Conservation (phyloP, 805 yeast species). For the Komagataella ulmi region DNA sequence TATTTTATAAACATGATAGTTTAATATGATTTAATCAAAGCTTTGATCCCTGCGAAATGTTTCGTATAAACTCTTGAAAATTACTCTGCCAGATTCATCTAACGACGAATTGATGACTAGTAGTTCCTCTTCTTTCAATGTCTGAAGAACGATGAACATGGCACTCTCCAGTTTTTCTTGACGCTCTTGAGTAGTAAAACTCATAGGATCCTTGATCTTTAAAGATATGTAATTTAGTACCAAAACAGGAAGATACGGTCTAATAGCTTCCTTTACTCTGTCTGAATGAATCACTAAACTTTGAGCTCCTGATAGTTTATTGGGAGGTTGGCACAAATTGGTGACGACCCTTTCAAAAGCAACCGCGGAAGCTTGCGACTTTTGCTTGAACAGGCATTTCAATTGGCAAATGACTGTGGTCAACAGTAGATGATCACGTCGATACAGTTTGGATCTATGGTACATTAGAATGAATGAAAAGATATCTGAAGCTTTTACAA, state of each 20-base stretch:
- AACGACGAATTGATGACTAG: constrained; percentile 46
- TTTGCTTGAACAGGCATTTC: constrained; percentile 23
- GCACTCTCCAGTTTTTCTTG: constrained; percentile 35
- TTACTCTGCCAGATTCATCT: constrained; percentile 57
- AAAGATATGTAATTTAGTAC: constrained; percentile 42
- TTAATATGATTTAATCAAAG: background rate
- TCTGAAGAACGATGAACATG: constrained; percentile 51
- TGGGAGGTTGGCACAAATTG: constrained; percentile 64
- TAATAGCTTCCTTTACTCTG: constrained; percentile 42
- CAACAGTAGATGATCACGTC: constrained; percentile 60
- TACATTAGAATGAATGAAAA: constrained; percentile 48
- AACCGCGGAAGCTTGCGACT: constrained; percentile 1
- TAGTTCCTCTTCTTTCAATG: constrained; percentile 55
- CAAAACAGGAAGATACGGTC: constrained; percentile 50
- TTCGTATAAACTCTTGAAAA: constrained; percentile 52
- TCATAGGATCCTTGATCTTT: constrained; percentile 17
- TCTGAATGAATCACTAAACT: constrained; percentile 38
- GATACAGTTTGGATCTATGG: constrained; percentile 57
- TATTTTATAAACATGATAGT: background rate
- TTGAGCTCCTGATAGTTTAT: background rate
- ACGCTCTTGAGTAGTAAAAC: background rate
- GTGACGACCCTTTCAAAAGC: constrained; percentile 40
- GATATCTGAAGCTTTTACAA: constrained; percentile 29
- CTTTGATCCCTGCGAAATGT: constrained; percentile 32
- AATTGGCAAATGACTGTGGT: constrained; percentile 35